Evolutionary conservation across 345 rosid genomes (phyloP).

Genomic region (Eucalyptus pumila): DNA sequence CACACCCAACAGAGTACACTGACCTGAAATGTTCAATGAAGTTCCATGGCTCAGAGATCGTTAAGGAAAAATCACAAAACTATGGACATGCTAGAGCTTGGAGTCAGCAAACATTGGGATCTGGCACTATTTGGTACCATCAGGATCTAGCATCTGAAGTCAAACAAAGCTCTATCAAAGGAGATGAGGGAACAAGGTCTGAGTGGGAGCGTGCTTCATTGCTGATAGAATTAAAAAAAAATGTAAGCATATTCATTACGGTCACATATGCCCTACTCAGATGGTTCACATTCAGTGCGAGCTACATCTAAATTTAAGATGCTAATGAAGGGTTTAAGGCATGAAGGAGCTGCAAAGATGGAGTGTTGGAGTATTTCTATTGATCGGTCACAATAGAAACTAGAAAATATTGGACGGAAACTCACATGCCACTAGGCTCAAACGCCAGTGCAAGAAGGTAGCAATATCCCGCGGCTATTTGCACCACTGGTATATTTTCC

Average conservation of each 20-base stretch:
- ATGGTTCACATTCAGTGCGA: not conserved
- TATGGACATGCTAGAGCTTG: not conserved
- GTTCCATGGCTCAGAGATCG: not conserved
- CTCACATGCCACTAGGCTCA: conserved; percentile 94
- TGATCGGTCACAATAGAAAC: not conserved
- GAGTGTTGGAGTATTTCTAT: not conserved
- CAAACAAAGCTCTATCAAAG: not conserved
- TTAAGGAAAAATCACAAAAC: not conserved
- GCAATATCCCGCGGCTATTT: conserved; percentile 91
- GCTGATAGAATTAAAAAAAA: not conserved
- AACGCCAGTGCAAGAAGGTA: conserved; percentile 91
- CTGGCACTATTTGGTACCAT: not conserved
- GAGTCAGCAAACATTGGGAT: not conserved
- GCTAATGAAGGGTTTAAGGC: not conserved
- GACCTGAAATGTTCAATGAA: conserved; percentile 37
- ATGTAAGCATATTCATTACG: not conserved
- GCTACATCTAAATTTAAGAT: not conserved
- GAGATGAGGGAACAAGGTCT: not conserved
- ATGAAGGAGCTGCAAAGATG: not conserved
- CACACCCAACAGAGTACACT: conserved; percentile 96
- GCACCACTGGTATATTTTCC: conserved; percentile 80
- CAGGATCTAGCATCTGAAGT: not conserved
- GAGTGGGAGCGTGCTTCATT: not conserved
- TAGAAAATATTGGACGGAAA: not conserved
- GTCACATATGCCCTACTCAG: not conserved